phyloP scores from a whole-genome alignment of 441 rosid species.

The Erodium chrysanthum region DNA sequence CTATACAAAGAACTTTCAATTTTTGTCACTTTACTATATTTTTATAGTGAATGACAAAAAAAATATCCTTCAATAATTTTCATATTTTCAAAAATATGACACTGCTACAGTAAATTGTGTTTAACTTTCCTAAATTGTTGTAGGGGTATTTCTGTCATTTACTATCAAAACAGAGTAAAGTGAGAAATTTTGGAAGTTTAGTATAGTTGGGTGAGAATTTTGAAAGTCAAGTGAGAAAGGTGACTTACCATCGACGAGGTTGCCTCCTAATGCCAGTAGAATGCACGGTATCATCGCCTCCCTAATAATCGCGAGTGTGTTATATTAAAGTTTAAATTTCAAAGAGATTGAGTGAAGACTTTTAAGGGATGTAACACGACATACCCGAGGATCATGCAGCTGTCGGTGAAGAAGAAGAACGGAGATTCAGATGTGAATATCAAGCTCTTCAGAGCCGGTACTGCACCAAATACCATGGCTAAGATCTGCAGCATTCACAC shows the following conservation, averaged over 20 bases:
- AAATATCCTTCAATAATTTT: no score
- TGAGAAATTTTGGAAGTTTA: no score
- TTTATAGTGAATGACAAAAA: no score
- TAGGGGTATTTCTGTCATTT: no score
- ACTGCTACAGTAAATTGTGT: no score
- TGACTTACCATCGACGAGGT: conserved; percentile 77
- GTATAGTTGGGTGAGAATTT: no score
- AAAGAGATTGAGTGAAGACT: background rate
- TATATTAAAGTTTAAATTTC: background rate
- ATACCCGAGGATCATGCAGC: conserved; percentile 97
- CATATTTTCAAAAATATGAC: no score
- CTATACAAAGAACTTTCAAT: no score
- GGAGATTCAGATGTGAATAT: conserved; percentile 80
- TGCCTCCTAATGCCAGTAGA: conserved; percentile 90
- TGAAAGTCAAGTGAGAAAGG: no score
- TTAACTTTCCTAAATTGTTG: no score
- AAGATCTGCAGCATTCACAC: conserved; percentile 45
- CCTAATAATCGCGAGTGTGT: conserved; percentile 33
- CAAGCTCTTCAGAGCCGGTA: conserved; percentile 63
- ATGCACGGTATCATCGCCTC: conserved; percentile 98
- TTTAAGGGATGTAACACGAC: conserved; percentile 10
- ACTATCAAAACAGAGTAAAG: no score
- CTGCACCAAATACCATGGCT: conserved; percentile 73
- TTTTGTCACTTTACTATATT: no score
- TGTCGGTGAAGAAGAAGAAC: conserved; percentile 87